Conservation (phyloP, 345 rosid species). For the Dimocarpus longan region DNA sequence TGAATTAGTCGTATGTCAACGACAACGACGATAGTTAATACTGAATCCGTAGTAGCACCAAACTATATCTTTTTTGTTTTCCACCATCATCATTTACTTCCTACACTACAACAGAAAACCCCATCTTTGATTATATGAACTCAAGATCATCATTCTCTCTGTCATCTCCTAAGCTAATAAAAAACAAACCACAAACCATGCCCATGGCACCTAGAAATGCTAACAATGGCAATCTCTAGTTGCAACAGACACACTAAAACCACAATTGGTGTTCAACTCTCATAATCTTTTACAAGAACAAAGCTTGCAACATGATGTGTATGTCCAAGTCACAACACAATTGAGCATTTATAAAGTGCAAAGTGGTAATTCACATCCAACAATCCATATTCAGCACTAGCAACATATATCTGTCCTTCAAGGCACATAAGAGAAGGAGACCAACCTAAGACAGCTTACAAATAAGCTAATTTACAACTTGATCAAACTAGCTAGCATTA, state of each 20-base stretch:
- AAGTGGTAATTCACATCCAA: not conserved
- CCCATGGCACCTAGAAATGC: not conserved
- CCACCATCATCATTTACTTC: no score
- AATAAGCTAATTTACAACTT: constrained; percentile 8
- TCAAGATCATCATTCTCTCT: not conserved
- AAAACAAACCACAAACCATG: not conserved
- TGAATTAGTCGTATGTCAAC: not conserved
- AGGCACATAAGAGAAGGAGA: not conserved
- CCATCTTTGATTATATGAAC: no score
- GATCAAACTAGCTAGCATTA: constrained; percentile 6
- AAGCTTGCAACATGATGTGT: not conserved
- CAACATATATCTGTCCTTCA: not conserved
- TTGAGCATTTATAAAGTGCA: not conserved
- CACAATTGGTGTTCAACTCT: not conserved
- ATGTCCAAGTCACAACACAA: no score
- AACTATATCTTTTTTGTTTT: not conserved
- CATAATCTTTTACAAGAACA: not conserved
- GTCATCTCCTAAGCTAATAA: not conserved
- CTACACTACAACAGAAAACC: no score
- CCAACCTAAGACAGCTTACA: not conserved
- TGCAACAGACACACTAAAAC: not conserved
- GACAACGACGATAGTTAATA: not conserved
- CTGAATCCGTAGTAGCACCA: no score
- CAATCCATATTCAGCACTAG: not conserved
- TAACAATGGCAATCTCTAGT: constrained; percentile 2